Evolutionary conservation across 2,329 filamentous ascomycete genomes (phyloP).

Genomic region (Boeremia lycopersici): DNA sequence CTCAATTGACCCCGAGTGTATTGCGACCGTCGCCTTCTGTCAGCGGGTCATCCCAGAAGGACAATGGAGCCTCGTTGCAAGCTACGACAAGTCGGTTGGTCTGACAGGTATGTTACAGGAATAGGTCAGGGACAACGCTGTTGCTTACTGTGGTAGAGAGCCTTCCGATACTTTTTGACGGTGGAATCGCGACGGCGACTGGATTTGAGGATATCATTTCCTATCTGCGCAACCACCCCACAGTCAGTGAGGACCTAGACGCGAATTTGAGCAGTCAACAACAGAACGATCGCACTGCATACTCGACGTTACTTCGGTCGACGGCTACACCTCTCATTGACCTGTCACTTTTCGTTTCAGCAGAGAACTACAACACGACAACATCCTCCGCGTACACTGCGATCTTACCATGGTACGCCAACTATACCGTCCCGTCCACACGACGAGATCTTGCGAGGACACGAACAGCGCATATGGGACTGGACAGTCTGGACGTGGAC

Average conservation of each 20-base stretch:
- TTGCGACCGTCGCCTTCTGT: slow-evolving; percentile 81
- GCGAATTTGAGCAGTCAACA: slow-evolving; percentile 37
- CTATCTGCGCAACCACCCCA: slow-evolving; percentile 55
- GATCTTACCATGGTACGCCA: slow-evolving; percentile 83
- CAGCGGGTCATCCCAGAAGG: slow-evolving; percentile 63
- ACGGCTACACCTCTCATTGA: slow-evolving; percentile 80
- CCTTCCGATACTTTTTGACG: slow-evolving; percentile 64
- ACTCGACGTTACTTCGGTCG: slow-evolving; percentile 72
- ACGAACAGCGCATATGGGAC: slow-evolving; percentile 63
- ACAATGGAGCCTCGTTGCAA: slow-evolving; percentile 49
- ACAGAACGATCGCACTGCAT: slow-evolving; percentile 52
- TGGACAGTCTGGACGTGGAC: slow-evolving; percentile 54
- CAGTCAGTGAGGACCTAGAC: slow-evolving; percentile 37
- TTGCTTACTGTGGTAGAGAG: slow-evolving; percentile 51
- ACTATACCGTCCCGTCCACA: slow-evolving; percentile 81
- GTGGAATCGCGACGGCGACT: slow-evolving; percentile 58
- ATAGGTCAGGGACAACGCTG: background rate
- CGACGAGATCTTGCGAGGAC: slow-evolving; percentile 72
- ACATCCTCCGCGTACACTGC: slow-evolving; percentile 82
- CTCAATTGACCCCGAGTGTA: slow-evolving; percentile 89
- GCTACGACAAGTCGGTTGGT: slow-evolving; percentile 69
- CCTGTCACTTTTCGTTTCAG: slow-evolving; percentile 87
- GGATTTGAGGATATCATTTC: slow-evolving; percentile 67
- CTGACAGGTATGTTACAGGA: slow-evolving; percentile 58
- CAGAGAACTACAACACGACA: slow-evolving; percentile 78